These are phyloP conservation scores for Alternaria incomplexa DNA, from an alignment of 2,329 filamentous ascomycete genomes.

Conservation along the genomic window DNA sequence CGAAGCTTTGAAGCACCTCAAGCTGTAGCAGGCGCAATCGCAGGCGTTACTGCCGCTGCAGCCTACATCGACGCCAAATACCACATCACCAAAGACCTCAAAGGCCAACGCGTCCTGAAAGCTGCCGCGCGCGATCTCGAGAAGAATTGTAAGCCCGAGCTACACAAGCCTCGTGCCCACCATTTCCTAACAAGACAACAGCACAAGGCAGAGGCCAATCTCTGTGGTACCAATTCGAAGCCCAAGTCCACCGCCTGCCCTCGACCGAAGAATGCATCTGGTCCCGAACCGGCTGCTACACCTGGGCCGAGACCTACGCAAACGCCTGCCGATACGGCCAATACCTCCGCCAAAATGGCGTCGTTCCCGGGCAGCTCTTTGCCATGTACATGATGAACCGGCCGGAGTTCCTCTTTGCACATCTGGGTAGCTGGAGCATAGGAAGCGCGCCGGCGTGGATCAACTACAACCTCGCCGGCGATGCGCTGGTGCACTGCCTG, in stretches of 20 bases:
- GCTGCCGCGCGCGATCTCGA: conserved; percentile 54
- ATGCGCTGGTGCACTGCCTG: conserved; percentile 70
- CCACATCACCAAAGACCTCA: conserved; percentile 68
- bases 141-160: conserved; percentile 54
- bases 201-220: conserved; percentile 59
- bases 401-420: conserved; percentile 70
- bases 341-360: conserved; percentile 53
- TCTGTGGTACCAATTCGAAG: conserved; percentile 71
- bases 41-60: conserved; percentile 51
- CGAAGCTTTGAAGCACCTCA: conserved; percentile 26
- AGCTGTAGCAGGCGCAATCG: conserved; percentile 40
- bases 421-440: conserved; percentile 69
- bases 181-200: conserved; percentile 1
- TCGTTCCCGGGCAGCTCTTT: conserved; percentile 66
- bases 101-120: conserved; percentile 52
- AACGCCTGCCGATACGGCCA: conserved; percentile 50
- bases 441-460: conserved; percentile 74
- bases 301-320: conserved; percentile 48
- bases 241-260: conserved; percentile 58
- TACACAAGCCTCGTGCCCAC: neutral
- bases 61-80: conserved; percentile 74
- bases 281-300: conserved; percentile 63
- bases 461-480: conserved; percentile 70
- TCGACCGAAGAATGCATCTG: conserved; percentile 66
- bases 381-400: conserved; percentile 72